These are phyloP conservation scores for slime mould (Dictyostelium discoideum) DNA, from an alignment of 78 protist genomes.

Conservation along the genomic window dicty_2.7 NC_007088.5:4454001-4454500, in stretches of 20 bases:
- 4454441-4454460: background rate
- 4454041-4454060: background rate
- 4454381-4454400: background rate
- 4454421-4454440: background rate
- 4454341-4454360: background rate
- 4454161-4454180: conserved; percentile 95
- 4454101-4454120: background rate
- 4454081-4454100: background rate
- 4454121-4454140: background rate
- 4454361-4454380: background rate
- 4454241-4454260: conserved; percentile 82
- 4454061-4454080: background rate
- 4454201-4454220: conserved; percentile 83
- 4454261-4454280: conserved; percentile 84
- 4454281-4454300: conserved; percentile 86
- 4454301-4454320: background rate
- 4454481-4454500: background rate
- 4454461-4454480: background rate
- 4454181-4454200: conserved; percentile 91
- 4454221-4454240: conserved; percentile 62
- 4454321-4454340: background rate
- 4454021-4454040: background rate
- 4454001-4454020: background rate
- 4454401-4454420: background rate
- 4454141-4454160: conserved; percentile 90